phyloP scores from a whole-genome alignment of 768 basidiomycete species.

The Phaeotremella fagi region DNA sequence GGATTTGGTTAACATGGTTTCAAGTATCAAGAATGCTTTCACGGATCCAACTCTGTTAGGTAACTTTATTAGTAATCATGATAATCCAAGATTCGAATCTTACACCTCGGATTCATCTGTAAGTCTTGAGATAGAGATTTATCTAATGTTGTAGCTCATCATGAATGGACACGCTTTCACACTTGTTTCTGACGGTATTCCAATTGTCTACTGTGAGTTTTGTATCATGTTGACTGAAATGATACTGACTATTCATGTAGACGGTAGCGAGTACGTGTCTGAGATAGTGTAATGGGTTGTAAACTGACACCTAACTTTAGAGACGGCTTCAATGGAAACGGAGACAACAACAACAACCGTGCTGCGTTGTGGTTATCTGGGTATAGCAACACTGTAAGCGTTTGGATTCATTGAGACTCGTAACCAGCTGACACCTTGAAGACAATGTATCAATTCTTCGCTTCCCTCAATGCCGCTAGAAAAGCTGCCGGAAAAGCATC shows the following conservation, averaged over 20 bases:
- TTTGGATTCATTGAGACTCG: too few relatives aligned
- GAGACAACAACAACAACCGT: slow-evolving; percentile 46
- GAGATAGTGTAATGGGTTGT: neutral
- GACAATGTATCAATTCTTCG: slow-evolving; percentile 43
- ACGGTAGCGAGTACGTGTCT: slow-evolving; percentile 19
- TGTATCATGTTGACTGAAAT: neutral
- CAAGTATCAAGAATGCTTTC: slow-evolving; percentile 31
- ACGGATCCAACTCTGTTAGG: slow-evolving; percentile 45
- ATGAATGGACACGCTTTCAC: slow-evolving; percentile 49
- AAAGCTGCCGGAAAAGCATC: slow-evolving; percentile 35
- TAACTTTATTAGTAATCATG: slow-evolving; percentile 46
- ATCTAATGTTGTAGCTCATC: slow-evolving; percentile 21
- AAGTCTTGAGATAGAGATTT: slow-evolving; percentile 1
- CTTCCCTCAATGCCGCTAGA: slow-evolving; percentile 37
- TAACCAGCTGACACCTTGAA: neutral
- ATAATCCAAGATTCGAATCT: slow-evolving; percentile 44
- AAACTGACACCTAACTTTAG: neutral
- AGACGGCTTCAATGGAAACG: slow-evolving; percentile 46
- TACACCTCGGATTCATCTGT: slow-evolving; percentile 30
- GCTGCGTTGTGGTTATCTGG: slow-evolving; percentile 43
- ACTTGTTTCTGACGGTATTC: slow-evolving; percentile 48
- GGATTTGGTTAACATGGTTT: slow-evolving; percentile 36
- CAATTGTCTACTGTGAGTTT: slow-evolving; percentile 46
- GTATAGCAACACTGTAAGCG: slow-evolving; percentile 25
- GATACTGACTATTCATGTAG: slow-evolving; percentile 1